Conservation (phyloP, 345 rosid genomes). For the Zanthoxylum bungeanum region DNA sequence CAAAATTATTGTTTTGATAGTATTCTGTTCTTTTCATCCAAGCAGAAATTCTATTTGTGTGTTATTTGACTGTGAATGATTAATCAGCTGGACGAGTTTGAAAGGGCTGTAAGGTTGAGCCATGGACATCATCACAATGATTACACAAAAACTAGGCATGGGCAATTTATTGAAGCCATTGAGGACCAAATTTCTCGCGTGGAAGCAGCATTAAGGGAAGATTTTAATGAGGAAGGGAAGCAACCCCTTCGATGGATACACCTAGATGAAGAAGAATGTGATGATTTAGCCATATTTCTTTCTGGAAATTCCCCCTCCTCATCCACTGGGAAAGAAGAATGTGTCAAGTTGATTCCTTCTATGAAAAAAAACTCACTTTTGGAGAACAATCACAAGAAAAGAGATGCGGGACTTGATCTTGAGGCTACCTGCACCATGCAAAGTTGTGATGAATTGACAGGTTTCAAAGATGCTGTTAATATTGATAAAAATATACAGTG, state of each 20-base stretch:
- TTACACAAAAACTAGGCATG: constrained; percentile 54
- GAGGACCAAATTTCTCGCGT: constrained; percentile 60
- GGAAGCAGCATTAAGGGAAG: constrained; percentile 50
- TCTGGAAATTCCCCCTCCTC: constrained; percentile 49
- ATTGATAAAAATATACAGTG: constrained; percentile 27
- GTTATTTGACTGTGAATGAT: constrained; percentile 18
- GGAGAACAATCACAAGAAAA: constrained; percentile 27
- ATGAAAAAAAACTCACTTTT: constrained; percentile 19
- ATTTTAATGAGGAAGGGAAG: constrained; percentile 53
- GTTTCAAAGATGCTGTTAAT: constrained; percentile 28
- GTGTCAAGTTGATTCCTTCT: constrained; percentile 24
- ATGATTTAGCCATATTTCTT: constrained; percentile 76
- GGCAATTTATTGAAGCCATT: constrained; percentile 68
- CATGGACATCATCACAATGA: constrained; percentile 47
- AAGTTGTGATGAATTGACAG: constrained; percentile 15
- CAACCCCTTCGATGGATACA: constrained; percentile 69
- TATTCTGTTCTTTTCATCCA: neutral
- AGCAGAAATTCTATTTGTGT: neutral
- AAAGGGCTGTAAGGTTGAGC: constrained; percentile 66
- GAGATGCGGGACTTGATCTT: constrained; percentile 23
- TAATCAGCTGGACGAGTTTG: constrained; percentile 80
- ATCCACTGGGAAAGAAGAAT: constrained; percentile 30
- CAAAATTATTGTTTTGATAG: too few relatives aligned
- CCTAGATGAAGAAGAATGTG: constrained; percentile 72
- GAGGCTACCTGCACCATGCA: constrained; percentile 33